Conservation (phyloP, 1,139 yeast genomes). For the Pichia sp. region DNA sequence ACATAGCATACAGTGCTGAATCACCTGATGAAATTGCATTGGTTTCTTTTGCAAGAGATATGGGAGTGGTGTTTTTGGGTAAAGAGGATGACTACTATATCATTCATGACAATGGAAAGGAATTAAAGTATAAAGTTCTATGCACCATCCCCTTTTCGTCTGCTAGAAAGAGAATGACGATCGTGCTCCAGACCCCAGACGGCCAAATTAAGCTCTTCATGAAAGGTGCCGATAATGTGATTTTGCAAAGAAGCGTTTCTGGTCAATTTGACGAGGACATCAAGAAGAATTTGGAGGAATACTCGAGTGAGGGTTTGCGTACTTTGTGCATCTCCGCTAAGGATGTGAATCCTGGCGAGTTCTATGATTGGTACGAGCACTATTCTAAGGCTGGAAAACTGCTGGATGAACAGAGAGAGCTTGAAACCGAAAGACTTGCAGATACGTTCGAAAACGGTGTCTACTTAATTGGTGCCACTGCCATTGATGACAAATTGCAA, state of each 20-base stretch:
- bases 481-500: slow-evolving; percentile 93
- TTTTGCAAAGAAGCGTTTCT: slow-evolving; percentile 31
- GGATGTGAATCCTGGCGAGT: slow-evolving; percentile 27
- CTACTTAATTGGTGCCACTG: slow-evolving; percentile 88
- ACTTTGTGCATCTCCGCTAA: slow-evolving; percentile 51
- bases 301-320: slow-evolving; percentile 57
- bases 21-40: slow-evolving; percentile 66
- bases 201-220: slow-evolving; percentile 36
- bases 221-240: slow-evolving; percentile 60
- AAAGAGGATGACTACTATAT: slow-evolving; percentile 36
- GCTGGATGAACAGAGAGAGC: slow-evolving; percentile 65
- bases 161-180: slow-evolving; percentile 58
- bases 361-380: slow-evolving; percentile 40
- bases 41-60: slow-evolving; percentile 55
- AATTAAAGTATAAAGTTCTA: slow-evolving; percentile 40
- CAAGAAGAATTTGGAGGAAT: slow-evolving; percentile 40
- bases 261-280: slow-evolving; percentile 26
- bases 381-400: slow-evolving; percentile 46
- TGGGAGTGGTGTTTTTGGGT: slow-evolving; percentile 50
- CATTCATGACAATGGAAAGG: slow-evolving; percentile 23
- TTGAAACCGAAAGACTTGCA: slow-evolving; percentile 65
- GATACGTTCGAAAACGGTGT: slow-evolving; percentile 74
- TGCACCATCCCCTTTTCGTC: slow-evolving; percentile 54
- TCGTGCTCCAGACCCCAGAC: slow-evolving; percentile 45
- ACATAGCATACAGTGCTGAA: slow-evolving; percentile 48